A percentile compares a stretch with the other conserved stretches of the same genome.
phyloP scores from a whole-genome alignment of 768 basidiomycete species.

The Lactarius quietus region DNA sequence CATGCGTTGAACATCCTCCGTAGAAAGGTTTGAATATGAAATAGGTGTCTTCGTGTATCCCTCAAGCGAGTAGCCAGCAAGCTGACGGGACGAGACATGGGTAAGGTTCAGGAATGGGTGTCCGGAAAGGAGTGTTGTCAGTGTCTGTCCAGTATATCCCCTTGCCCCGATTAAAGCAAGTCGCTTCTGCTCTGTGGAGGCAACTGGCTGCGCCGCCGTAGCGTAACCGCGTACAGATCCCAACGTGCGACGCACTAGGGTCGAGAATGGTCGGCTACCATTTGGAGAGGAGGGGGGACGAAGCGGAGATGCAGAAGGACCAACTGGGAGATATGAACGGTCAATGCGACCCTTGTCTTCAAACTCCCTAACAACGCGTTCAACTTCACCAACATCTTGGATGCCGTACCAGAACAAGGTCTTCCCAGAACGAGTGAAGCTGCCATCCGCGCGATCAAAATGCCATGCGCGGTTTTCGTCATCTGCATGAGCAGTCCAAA shows the following conservation, averaged over 20 bases:
- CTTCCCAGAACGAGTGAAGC: conserved; percentile 91
- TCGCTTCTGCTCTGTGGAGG: conserved; percentile 70
- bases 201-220: conserved; percentile 46
- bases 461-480: conserved; percentile 99
- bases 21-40: conserved; percentile 75
- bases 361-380: conserved; percentile 65
- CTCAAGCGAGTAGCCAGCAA: conserved; percentile 75
- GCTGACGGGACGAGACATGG: conserved; percentile 96
- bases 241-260: conserved; percentile 47
- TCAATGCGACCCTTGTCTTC: conserved; percentile 82
- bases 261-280: conserved; percentile 59
- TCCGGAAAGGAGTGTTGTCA: conserved; percentile 79
- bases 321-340: conserved; percentile 86
- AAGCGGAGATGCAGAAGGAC: conserved; percentile 62
- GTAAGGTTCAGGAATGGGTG: conserved; percentile 88
- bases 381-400: conserved; percentile 87
- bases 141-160: conserved; percentile 91
- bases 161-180: conserved; percentile 95
- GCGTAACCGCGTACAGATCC: conserved; percentile 74
- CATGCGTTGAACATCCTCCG: conserved; percentile 78
- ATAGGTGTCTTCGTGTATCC: conserved; percentile 77
- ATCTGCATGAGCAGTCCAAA: conserved; percentile 97
- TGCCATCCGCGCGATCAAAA: conserved; percentile 96
- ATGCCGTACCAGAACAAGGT: conserved; percentile 98
- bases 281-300: conserved; percentile 35